These are phyloP conservation scores for Aspergillus texensis DNA, from an alignment of 2,329 filamentous ascomycete species.

Conservation along the genomic window DNA sequence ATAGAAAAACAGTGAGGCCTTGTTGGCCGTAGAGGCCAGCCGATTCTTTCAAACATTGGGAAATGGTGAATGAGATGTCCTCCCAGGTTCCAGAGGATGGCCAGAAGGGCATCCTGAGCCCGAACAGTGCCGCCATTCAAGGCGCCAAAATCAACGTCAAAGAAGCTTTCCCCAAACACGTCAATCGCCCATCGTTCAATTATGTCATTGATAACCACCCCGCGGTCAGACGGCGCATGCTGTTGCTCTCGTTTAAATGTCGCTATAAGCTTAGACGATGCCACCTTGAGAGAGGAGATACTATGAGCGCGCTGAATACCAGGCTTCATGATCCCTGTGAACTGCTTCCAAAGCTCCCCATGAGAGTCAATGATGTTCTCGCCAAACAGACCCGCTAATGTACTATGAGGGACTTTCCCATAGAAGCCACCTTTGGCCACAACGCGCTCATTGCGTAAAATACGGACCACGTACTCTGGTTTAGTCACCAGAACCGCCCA, in stretches of 20 bases:
- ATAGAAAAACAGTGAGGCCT: background rate
- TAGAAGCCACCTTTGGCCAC: constrained; percentile 46
- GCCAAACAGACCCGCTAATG: constrained; percentile 39
- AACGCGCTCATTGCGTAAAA: constrained; percentile 31
- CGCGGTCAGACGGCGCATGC: background rate
- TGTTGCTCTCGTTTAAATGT: background rate
- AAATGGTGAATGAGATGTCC: background rate
- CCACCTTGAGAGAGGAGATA: background rate
- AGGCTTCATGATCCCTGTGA: background rate
- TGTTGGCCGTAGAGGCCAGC: background rate
- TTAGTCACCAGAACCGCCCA: constrained; percentile 54
- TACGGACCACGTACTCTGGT: constrained; percentile 48
- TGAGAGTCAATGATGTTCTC: constrained; percentile 18
- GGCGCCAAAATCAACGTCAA: background rate
- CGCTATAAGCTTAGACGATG: background rate
- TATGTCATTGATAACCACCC: background rate
- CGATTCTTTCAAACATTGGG: background rate
- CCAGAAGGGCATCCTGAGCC: background rate
- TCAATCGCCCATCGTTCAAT: background rate
- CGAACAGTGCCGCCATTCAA: background rate
- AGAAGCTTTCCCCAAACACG: background rate
- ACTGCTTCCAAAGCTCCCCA: constrained; percentile 3
- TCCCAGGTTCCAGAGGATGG: background rate
- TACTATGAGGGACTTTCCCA: constrained; percentile 44
- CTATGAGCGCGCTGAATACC: background rate